A percentile compares a stretch with the other conserved stretches of the same genome.
Conservation (phyloP, 176 grass and related monocot species). For the Bothriochloa decipiens region DNA sequence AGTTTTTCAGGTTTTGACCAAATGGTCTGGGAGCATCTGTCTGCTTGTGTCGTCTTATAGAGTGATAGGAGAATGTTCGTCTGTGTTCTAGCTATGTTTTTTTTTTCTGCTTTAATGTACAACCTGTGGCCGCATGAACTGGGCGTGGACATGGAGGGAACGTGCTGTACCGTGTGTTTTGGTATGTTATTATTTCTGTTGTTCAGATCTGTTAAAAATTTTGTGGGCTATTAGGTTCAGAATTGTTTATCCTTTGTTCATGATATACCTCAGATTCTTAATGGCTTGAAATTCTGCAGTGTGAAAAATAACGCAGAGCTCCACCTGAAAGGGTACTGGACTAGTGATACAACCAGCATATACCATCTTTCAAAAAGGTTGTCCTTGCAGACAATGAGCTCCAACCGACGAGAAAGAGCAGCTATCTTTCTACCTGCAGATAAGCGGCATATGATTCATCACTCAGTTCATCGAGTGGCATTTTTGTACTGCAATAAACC, state of each 20-base stretch:
- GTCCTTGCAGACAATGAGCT: slow-evolving; percentile 8
- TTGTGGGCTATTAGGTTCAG: slow-evolving; percentile 26
- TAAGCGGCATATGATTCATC: slow-evolving; percentile 31
- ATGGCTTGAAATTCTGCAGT: neutral
- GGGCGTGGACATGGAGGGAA: slow-evolving; percentile 43
- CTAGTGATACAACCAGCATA: neutral
- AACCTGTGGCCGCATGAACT: slow-evolving; percentile 59
- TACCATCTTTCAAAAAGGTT: neutral
- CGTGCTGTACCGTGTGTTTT: slow-evolving; percentile 36
- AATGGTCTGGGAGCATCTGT: slow-evolving; percentile 35
- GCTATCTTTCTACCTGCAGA: neutral
- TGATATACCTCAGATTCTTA: neutral
- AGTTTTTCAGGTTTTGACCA: slow-evolving; percentile 38
- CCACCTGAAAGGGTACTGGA: neutral
- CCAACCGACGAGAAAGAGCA: neutral
- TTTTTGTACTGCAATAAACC: slow-evolving; percentile 26
- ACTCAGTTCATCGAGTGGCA: neutral
- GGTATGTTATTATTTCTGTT: slow-evolving; percentile 34
- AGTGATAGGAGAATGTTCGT: slow-evolving; percentile 41
- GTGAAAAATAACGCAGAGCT: neutral
- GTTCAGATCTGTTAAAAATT: slow-evolving; percentile 43
- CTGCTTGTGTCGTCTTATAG: slow-evolving; percentile 23
- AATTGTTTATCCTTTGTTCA: neutral
- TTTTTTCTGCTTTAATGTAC: slow-evolving; percentile 52
- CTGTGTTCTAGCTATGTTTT: slow-evolving; percentile 47